Evolutionary conservation across 108 stramenopile species (phyloP).

Genomic region (Craspedostauros australis): DNA sequence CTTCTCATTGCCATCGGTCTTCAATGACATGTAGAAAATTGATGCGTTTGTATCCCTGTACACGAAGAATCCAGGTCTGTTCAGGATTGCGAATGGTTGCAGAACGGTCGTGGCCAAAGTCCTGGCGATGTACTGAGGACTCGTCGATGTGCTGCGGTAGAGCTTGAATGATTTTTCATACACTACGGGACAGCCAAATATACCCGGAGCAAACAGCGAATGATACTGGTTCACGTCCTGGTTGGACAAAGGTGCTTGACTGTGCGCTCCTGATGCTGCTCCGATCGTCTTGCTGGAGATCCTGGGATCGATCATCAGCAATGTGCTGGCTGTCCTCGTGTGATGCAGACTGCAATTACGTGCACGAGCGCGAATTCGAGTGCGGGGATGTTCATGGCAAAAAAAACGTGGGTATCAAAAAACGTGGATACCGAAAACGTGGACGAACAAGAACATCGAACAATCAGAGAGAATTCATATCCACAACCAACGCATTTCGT

Average conservation of each 20-base stretch:
- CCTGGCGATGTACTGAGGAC: conserved; percentile 41
- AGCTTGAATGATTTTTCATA: conserved; percentile 33
- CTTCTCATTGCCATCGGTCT: conserved; percentile 23
- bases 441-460: too few species aligned
- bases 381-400: too few species aligned
- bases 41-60: conserved; percentile 69
- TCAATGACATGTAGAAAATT: conserved; percentile 74
- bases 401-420: too few species aligned
- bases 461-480: too few species aligned
- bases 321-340: conserved; percentile 38
- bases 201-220: conserved; percentile 15
- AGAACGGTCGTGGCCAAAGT: conserved; percentile 56
- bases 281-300: too few species aligned
- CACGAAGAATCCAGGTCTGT: conserved; percentile 53
- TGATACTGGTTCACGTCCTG: background rate
- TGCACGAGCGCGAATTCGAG: too few species aligned
- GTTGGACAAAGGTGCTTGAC: too few species aligned
- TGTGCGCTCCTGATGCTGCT: too few species aligned
- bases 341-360: conserved; percentile 46
- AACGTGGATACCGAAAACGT: too few species aligned
- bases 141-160: conserved; percentile 50
- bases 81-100: conserved; percentile 71
- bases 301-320: too few species aligned
- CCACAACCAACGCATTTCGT: too few species aligned
- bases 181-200: conserved; percentile 55